Evolutionary conservation across 1,284 basidiomycete species (phyloP).

Genomic region (Heliocybe sulcata): DNA sequence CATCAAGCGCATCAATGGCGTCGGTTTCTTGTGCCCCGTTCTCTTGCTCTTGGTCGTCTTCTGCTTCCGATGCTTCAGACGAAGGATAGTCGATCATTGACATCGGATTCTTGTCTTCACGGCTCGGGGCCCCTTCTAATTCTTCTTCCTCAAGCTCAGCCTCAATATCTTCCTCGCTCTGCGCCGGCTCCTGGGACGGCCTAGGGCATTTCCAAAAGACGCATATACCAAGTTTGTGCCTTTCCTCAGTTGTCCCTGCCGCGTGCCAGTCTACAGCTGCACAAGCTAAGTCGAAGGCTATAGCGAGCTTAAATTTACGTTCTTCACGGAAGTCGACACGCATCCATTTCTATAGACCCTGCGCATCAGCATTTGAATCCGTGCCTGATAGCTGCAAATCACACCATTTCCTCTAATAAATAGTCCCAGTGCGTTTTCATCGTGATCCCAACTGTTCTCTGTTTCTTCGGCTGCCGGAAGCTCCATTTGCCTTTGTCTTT

Average conservation of each 20-base stretch:
- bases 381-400: slow-evolving; percentile 15
- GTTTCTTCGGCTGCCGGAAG: slow-evolving; percentile 94
- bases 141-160: slow-evolving; percentile 18
- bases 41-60: slow-evolving; percentile 58
- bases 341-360: slow-evolving; percentile 79
- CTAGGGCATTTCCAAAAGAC: slow-evolving; percentile 45
- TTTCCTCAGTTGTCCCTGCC: slow-evolving; percentile 56
- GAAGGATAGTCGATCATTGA: slow-evolving; percentile 20
- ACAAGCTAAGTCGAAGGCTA: slow-evolving; percentile 82
- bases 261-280: slow-evolving; percentile 87
- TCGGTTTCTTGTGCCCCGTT: slow-evolving; percentile 41
- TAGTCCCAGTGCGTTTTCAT: slow-evolving; percentile 95
- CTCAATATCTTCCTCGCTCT: slow-evolving; percentile 10
- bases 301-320: slow-evolving; percentile 83
- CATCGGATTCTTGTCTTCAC: neutral
- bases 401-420: slow-evolving; percentile 92
- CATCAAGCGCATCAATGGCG: slow-evolving; percentile 51
- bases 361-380: slow-evolving; percentile 5
- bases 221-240: slow-evolving; percentile 62
- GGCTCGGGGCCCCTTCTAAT: slow-evolving; percentile 10
- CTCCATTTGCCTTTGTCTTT: slow-evolving; percentile 86
- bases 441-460: slow-evolving; percentile 71
- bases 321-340: slow-evolving; percentile 94
- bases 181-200: slow-evolving; percentile 12
- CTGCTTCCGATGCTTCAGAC: slow-evolving; percentile 23